Percentiles rank a stretch among this genome's conserved stretches.
phyloP scores from a whole-genome alignment of 1,139 yeast species.

The Magnusiomyces tetraspermus region DNA sequence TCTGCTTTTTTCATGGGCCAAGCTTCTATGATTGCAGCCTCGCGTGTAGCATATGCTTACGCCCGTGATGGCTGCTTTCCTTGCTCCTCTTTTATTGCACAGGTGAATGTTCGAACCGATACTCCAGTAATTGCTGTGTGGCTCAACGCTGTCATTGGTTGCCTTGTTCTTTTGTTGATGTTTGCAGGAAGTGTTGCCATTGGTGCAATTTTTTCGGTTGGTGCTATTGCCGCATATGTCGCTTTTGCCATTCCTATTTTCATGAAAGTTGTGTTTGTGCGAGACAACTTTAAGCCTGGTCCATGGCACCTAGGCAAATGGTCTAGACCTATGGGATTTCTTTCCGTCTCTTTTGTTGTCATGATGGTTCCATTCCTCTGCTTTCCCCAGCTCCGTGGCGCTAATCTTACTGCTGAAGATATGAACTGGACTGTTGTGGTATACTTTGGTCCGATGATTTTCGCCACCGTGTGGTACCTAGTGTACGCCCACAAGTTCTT shows the following conservation, averaged over 20 bases:
- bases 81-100: slow-evolving; percentile 42
- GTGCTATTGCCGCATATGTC: slow-evolving; percentile 64
- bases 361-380: slow-evolving; percentile 61
- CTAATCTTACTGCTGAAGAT: slow-evolving; percentile 36
- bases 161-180: slow-evolving; percentile 46
- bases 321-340: slow-evolving; percentile 38
- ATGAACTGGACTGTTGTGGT: slow-evolving; percentile 72
- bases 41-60: slow-evolving; percentile 60
- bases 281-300: slow-evolving; percentile 49
- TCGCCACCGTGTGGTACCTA: slow-evolving; percentile 45
- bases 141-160: slow-evolving; percentile 51
- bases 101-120: slow-evolving; percentile 46
- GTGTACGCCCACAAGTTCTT: slow-evolving; percentile 57
- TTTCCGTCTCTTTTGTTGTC: slow-evolving; percentile 34
- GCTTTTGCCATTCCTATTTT: slow-evolving; percentile 63
- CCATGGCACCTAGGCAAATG: slow-evolving; percentile 58
- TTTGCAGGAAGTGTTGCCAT: slow-evolving; percentile 64
- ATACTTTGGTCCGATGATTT: slow-evolving; percentile 53
- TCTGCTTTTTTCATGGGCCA: slow-evolving; percentile 60
- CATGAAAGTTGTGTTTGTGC: slow-evolving; percentile 45
- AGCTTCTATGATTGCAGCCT: slow-evolving; percentile 62
- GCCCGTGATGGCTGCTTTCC: slow-evolving; percentile 67
- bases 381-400: slow-evolving; percentile 49
- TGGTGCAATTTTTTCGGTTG: slow-evolving; percentile 68
- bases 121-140: slow-evolving; percentile 68